phyloP scores from a whole-genome alignment of 768 basidiomycete species.

The Tricholomella constricta region DNA sequence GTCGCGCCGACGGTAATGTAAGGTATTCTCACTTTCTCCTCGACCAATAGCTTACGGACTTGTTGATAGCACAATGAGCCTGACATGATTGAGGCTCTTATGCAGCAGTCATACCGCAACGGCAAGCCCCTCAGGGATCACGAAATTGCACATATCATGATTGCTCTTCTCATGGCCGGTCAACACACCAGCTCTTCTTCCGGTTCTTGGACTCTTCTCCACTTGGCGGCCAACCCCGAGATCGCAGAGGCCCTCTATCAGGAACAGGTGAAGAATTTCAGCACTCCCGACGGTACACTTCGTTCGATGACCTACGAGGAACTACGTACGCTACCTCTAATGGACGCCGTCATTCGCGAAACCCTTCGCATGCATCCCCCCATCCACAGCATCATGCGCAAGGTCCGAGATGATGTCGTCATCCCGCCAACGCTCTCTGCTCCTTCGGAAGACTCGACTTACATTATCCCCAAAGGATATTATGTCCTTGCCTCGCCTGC shows the following conservation, averaged over 20 bases:
- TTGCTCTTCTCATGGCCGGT: slow-evolving; percentile 98
- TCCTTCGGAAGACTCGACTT: slow-evolving; percentile 70
- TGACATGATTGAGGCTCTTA: slow-evolving; percentile 92
- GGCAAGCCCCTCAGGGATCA: slow-evolving; percentile 80
- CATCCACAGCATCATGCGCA: slow-evolving; percentile 94
- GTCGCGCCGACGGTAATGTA: slow-evolving; percentile 52
- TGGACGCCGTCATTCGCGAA: slow-evolving; percentile 92
- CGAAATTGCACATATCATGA: slow-evolving; percentile 98
- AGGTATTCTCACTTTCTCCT: slow-evolving; percentile 26
- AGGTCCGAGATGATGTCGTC: slow-evolving; percentile 82
- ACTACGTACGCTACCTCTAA: slow-evolving; percentile 75
- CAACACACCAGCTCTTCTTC: slow-evolving; percentile 97
- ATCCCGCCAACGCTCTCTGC: slow-evolving; percentile 82
- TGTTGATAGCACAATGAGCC: slow-evolving; percentile 52
- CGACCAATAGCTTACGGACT: slow-evolving; percentile 4
- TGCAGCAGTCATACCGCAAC: slow-evolving; percentile 80
- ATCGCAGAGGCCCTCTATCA: slow-evolving; percentile 83
- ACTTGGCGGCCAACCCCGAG: slow-evolving; percentile 75
- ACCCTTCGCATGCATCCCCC: slow-evolving; percentile 93
- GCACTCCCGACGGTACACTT: slow-evolving; percentile 77
- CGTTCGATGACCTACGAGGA: slow-evolving; percentile 85
- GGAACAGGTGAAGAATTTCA: slow-evolving; percentile 86
- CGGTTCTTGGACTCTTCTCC: slow-evolving; percentile 87
- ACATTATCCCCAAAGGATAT: slow-evolving; percentile 88
- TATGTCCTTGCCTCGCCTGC: slow-evolving; percentile 89